Percentiles rank a stretch among this genome's conserved stretches.
These are phyloP conservation scores for Penicillium odoratum DNA, from an alignment of 495 filamentous ascomycete genomes.

Conservation along the genomic window DNA sequence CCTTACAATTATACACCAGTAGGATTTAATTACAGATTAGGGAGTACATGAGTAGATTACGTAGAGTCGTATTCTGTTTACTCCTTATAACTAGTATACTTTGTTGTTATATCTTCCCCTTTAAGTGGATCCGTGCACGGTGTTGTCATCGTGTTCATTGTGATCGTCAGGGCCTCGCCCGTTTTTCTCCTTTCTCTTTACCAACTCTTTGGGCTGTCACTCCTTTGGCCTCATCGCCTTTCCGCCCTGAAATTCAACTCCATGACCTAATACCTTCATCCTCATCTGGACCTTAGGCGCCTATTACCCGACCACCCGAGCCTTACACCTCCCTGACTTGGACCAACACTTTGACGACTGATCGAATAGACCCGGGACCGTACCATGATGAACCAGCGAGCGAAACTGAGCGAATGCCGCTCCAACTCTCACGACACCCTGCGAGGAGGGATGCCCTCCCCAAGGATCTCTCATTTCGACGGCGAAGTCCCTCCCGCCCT, in stretches of 20 bases:
- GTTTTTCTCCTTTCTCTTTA: constrained; percentile 26
- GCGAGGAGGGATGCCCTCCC: constrained; percentile 56
- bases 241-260: constrained; percentile 9
- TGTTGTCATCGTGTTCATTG: constrained; percentile 22
- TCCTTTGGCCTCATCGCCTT: constrained; percentile 35
- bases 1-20: too few relatives aligned
- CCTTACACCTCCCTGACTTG: neutral
- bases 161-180: constrained; percentile 35
- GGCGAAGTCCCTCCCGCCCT: constrained; percentile 89
- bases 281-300: too few relatives aligned
- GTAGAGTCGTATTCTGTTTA: too few relatives aligned
- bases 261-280: neutral
- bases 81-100: too few relatives aligned
- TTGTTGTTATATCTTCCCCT: neutral
- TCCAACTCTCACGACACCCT: constrained; percentile 62
- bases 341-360: neutral
- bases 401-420: constrained; percentile 61
- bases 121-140: constrained; percentile 19
- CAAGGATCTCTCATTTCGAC: constrained; percentile 69
- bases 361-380: constrained; percentile 37
- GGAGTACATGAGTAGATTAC: neutral
- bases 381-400: constrained; percentile 32
- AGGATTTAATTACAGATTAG: neutral
- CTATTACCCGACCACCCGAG: too few relatives aligned
- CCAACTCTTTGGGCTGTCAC: constrained; percentile 36